A percentile compares a stretch with the other conserved stretches of the same genome.
Evolutionary conservation across 208 protist species (phyloP).

Genomic region (Leishmania arabica): DNA sequence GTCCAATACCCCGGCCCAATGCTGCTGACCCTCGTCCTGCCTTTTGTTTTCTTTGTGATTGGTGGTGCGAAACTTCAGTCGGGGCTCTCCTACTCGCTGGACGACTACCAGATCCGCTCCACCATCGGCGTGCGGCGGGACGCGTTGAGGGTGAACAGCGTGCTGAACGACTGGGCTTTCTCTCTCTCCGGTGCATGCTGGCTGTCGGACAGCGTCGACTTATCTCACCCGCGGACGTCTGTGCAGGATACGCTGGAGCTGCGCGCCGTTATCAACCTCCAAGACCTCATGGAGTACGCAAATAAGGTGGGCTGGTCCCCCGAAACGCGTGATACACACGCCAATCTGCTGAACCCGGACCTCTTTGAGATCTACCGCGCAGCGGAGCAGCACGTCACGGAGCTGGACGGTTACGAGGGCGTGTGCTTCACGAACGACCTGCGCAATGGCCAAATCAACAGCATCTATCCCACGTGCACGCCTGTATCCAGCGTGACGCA

Average conservation of each 20-base stretch:
- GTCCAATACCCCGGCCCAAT: constrained; percentile 20
- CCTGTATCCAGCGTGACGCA: constrained; percentile 41
- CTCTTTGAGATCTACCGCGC: constrained; percentile 8
- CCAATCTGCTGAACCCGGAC: constrained; percentile 18
- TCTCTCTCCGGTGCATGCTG: constrained; percentile 14
- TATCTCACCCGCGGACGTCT: constrained; percentile 12
- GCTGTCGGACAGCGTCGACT: constrained; percentile 11
- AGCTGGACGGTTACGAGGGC: constrained; percentile 19
- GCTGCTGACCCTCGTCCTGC: constrained; percentile 34
- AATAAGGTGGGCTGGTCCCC: background rate
- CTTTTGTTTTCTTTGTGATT: constrained; percentile 42
- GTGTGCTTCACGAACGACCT: constrained; percentile 60
- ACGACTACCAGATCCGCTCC: constrained; percentile 44
- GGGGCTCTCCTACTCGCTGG: constrained; percentile 31
- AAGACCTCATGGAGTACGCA: constrained; percentile 10
- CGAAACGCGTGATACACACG: constrained; percentile 2
- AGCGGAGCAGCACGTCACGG: constrained; percentile 13
- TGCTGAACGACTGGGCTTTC: constrained; percentile 25
- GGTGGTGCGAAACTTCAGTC: constrained; percentile 24
- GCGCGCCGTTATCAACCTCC: constrained; percentile 20
- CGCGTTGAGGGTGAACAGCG: constrained; percentile 14
- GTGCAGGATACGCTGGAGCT: constrained; percentile 38
- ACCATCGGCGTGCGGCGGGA: constrained; percentile 21
- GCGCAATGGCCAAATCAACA: constrained; percentile 14
- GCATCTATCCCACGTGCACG: constrained; percentile 26